Evolutionary conservation across 2,329 filamentous ascomycete genomes (phyloP), one percentile per base, ranked within the genome.

Genomic region (Coniochaeta ligniaria): DNA sequence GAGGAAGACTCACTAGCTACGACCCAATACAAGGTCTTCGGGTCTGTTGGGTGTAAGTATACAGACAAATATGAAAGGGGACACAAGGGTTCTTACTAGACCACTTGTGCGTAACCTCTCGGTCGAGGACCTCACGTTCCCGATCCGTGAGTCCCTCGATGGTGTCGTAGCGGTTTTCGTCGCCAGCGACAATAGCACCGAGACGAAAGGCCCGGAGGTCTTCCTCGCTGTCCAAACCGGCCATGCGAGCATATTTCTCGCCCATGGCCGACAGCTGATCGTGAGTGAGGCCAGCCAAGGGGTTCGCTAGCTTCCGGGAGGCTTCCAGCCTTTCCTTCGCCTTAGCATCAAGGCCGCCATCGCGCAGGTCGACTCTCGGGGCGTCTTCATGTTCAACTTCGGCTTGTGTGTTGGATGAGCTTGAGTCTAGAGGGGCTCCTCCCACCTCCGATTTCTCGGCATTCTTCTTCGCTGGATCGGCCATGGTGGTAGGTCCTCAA

Each of bases 71-170:
- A n/a, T 41, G 16, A 4, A 36, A 41, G 38, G 11, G n/a, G 16
- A n/a, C 14, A 16, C 38, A n/a, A 41, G 38, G 38, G 17, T 2
- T n/a, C 38, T 17, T 17, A 41, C 16, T 41, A 5, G 80, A 82
- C 89, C 89, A 92, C 63, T 84, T 86, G 67, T 89, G 80, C 1
- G 80, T 82, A 45, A 82, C 79, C 68, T 92, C 89, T 20, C 80
- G 77, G 12, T 80, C 76, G 43, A 92, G 73, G 6, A 83, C 76
- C 2, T 77, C 73, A 45, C 78, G 78, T 69, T 92, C 89, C 12
- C 82, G 77, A 0, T 79, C 75, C 0, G 79, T 85, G 57, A 90
- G 74, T 7, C 80, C 82, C 14, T 78, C 71, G 50, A 86, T 70
- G 20, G 74, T 73, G 20, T 79, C 77, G 67, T 80, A 83, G 59